These are phyloP conservation scores for Neurospora cerealis DNA, from an alignment of 495 filamentous ascomycete species.

Conservation along the genomic window DNA sequence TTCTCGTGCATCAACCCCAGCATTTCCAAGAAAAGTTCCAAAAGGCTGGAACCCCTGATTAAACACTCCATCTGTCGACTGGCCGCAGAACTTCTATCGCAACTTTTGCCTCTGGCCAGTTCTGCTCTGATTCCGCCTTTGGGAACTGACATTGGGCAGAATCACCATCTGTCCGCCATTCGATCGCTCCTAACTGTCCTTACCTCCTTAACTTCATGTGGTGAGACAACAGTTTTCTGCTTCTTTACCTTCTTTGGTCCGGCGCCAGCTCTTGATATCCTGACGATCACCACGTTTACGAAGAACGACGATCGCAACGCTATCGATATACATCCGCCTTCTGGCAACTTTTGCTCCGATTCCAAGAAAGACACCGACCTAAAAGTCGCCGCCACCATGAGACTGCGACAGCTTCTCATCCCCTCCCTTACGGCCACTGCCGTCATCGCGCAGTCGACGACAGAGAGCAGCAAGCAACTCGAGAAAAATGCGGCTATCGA, in stretches of 20 bases:
- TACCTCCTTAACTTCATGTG: background rate
- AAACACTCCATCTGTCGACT: background rate
- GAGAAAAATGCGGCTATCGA: constrained; percentile 8
- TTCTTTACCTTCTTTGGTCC: background rate
- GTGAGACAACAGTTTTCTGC: background rate
- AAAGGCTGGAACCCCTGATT: background rate
- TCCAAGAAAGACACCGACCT: background rate
- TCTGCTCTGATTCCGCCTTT: constrained; percentile 2
- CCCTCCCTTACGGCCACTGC: constrained; percentile 32
- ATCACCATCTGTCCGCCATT: background rate
- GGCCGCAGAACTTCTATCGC: background rate
- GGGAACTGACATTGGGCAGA: background rate
- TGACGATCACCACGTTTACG: background rate
- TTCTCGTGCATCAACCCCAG: constrained; percentile 17
- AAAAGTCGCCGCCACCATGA: constrained; percentile 24
- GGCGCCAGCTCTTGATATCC: background rate
- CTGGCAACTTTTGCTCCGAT: background rate
- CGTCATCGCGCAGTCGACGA: constrained; percentile 15
- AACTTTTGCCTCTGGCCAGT: constrained; percentile 1
- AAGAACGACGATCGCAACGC: background rate
- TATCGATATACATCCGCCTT: background rate
- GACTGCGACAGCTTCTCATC: constrained; percentile 31
- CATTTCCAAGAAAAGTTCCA: constrained; percentile 3
- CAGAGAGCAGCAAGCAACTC: constrained; percentile 5
- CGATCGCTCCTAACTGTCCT: background rate